Base-by-base conservation (phyloP, 306 rosid genomes). In the Mimosa pudica region DNA sequence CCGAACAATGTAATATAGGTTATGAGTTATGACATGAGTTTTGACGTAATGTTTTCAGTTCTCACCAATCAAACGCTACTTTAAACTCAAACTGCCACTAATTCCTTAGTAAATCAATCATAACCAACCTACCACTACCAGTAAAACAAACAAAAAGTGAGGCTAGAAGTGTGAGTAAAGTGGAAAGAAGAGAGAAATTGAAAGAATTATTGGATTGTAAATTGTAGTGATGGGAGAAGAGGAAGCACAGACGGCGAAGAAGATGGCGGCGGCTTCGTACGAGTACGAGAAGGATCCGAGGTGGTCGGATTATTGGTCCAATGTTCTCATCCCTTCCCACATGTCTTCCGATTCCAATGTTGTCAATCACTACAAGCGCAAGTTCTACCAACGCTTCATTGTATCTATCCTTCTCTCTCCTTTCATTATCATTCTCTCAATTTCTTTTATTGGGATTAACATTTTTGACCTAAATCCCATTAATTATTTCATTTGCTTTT, bases 221-320 rank as follows among this genome's bases (percentile, higher is more conserved):
- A 24, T 24, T 24, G 30, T 24, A 24, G 30, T 24, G 30, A 92
- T 92, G 98, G 97, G 81, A 18, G 97, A 85, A 82, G 97, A 88
- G 80, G 85, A 88, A 80, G 85, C 96, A 0, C 99, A 96, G 86
- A 83, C 74, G 86, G 45, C 87, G 81, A 96, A 93, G 96, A 84
- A 80, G 70, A 74, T 78, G 0, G 99, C 98, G 77, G 98, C 97
- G 67, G 88, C 92, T 33, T 88, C 98, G 0, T 96, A 90, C 79
- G 97, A 93, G 81, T 96, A 96, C 86, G 98, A 96, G 36, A 86
- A 84, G 76, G 99, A 96, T 70, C 77, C 93, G 0, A 86, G 90
- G 78, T 96, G 98, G 99, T 87, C 90, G 18, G 94, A 89, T 71
- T 96, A 96, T 81, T 96, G 97, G 98, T 79, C 88, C 80, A 96